Conservation (phyloP, 225 moss, liverwort and hornwort genomes). For the Bryum argenteum region DNA sequence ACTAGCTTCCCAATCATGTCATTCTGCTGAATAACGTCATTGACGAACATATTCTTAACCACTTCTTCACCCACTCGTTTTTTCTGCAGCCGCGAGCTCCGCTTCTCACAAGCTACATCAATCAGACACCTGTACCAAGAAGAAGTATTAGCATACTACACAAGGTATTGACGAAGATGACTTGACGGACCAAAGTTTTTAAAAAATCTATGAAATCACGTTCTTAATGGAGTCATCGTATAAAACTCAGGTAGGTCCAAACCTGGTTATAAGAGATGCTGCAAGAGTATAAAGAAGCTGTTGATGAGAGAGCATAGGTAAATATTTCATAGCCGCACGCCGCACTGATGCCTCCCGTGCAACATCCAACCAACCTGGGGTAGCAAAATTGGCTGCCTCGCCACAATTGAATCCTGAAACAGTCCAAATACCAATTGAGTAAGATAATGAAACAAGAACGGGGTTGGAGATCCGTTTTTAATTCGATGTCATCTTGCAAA, state of each 20-base stretch:
- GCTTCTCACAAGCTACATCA: slow-evolving; percentile 49
- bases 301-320: slow-evolving; percentile 98
- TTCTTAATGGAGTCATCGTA: not conserved
- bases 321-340: slow-evolving; percentile 93
- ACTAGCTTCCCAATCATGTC: slow-evolving; percentile 70
- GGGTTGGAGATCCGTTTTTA: not conserved
- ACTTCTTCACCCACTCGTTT: slow-evolving; percentile 83
- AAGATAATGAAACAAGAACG: not conserved
- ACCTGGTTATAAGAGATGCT: slow-evolving; percentile 80
- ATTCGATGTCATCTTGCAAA: not conserved
- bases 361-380: slow-evolving; percentile 87
- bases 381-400: slow-evolving; percentile 97
- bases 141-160: slow-evolving; percentile 23
- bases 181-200: not conserved
- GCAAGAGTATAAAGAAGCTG: slow-evolving; percentile 88
- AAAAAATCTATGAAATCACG: not conserved
- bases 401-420: slow-evolving; percentile 92
- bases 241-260: slow-evolving; percentile 5
- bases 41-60: slow-evolving; percentile 71
- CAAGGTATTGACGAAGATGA: slow-evolving; percentile 13
- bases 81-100: slow-evolving; percentile 74
- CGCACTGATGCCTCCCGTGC: slow-evolving; percentile 96
- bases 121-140: slow-evolving; percentile 43
- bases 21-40: slow-evolving; percentile 78
- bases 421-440: not conserved